Conservation (phyloP, 345 rosid genomes). For the Brassica juncea region DNA sequence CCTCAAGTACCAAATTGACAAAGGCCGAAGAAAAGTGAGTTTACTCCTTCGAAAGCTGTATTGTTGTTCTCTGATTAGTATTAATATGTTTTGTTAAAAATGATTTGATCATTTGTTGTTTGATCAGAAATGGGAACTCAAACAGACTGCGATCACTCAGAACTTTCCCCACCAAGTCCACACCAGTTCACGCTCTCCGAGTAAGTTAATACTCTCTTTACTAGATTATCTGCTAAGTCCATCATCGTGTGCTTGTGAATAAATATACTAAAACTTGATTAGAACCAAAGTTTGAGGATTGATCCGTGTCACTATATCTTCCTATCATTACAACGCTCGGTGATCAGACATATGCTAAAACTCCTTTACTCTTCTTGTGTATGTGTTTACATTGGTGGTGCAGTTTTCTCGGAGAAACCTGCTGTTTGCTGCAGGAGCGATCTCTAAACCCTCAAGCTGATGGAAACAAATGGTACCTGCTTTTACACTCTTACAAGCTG, state of each 20-base stretch:
- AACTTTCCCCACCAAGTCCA: conserved; percentile 80
- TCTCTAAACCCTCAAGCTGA: conserved; percentile 51
- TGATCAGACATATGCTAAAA: background rate
- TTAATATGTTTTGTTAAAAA: conserved; percentile 5
- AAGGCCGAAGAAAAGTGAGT: conserved; percentile 74
- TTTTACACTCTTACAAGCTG: background rate
- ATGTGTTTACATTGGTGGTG: background rate
- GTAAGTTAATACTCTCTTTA: conserved; percentile 37
- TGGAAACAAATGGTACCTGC: background rate
- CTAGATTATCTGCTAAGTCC: background rate
- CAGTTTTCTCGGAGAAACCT: conserved; percentile 78
- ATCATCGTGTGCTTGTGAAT: background rate
- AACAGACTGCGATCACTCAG: conserved; percentile 75
- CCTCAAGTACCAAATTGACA: conserved; percentile 60
- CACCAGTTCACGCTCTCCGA: conserved; percentile 72
- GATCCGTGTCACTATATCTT: too few relatives aligned
- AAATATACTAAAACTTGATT: background rate
- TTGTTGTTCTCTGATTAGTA: background rate
- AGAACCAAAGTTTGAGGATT: background rate
- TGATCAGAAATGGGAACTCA: conserved; percentile 64
- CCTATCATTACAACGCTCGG: background rate
- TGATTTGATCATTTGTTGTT: conserved; percentile 9
- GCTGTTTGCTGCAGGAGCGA: conserved; percentile 79
- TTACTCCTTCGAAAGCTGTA: background rate
- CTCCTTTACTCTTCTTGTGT: background rate